These are phyloP conservation scores for Aspergillus piperis DNA, from an alignment of 2,329 filamentous ascomycete genomes.

Conservation along the genomic window DNA sequence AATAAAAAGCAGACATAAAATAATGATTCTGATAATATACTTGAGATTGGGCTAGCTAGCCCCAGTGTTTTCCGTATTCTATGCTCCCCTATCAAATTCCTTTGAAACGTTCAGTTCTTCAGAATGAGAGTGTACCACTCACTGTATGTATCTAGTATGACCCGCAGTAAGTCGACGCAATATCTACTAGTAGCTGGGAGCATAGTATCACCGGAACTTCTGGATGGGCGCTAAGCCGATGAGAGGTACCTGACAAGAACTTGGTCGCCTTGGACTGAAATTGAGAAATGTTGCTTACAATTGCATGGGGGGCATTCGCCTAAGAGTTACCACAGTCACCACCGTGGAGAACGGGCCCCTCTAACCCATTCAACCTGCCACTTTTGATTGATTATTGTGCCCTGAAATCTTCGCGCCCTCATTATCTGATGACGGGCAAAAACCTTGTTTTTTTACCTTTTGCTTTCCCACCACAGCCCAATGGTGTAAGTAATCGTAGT, in stretches of 20 bases:
- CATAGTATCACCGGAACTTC: not conserved
- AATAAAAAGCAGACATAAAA: not conserved
- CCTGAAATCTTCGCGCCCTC: not conserved
- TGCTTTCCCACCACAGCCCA: not conserved
- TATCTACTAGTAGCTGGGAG: not conserved
- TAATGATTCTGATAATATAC: not conserved
- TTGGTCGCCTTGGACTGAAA: not conserved
- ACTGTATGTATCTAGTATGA: not conserved
- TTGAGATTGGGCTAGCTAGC: not conserved
- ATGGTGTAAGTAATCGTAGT: not conserved
- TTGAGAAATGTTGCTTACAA: not conserved
- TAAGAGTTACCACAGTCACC: not conserved
- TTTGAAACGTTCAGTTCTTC: conserved; percentile 1
- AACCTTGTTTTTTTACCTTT: not conserved
- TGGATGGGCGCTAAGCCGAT: not conserved
- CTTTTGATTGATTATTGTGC: too few species aligned
- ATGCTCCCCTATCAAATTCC: not conserved
- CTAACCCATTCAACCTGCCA: not conserved
- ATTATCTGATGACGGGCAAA: not conserved
- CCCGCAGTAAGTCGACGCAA: not conserved
- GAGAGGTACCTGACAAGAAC: not conserved
- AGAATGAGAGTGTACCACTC: not conserved
- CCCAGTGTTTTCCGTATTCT: not conserved
- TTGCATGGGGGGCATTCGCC: not conserved
- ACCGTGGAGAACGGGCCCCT: not conserved